Conservation (phyloP, 2,329 filamentous ascomycete species). For the Paraphaeosphaeria minitans region DNA sequence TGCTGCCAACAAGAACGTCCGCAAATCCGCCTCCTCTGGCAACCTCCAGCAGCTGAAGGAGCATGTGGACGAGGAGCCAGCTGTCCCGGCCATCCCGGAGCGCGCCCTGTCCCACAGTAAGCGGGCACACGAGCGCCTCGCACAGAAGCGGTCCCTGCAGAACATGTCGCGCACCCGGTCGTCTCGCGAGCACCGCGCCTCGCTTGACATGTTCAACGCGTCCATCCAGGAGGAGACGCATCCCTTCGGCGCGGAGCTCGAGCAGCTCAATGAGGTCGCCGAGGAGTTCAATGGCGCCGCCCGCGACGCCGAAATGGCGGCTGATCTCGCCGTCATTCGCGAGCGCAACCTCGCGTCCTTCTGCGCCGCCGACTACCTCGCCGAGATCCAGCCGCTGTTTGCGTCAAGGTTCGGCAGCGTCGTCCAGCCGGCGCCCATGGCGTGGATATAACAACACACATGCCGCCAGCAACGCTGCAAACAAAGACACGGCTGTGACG, state of each 20-base stretch:
- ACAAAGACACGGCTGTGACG: not conserved
- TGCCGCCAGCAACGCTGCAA: not conserved
- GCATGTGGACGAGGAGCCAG: slow-evolving; percentile 41
- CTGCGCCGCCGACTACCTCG: slow-evolving; percentile 80
- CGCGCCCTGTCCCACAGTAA: slow-evolving; percentile 89
- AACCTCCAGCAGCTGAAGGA: slow-evolving; percentile 37
- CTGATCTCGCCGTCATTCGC: slow-evolving; percentile 73
- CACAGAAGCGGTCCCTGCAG: slow-evolving; percentile 67
- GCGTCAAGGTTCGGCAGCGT: slow-evolving; percentile 26
- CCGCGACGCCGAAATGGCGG: slow-evolving; percentile 68
- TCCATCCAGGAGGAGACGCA: slow-evolving; percentile 55
- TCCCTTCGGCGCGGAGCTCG: slow-evolving; percentile 88
- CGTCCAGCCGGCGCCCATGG: slow-evolving; percentile 33
- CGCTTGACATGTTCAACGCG: slow-evolving; percentile 49
- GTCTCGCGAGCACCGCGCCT: slow-evolving; percentile 61
- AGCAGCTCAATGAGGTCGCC: slow-evolving; percentile 88
- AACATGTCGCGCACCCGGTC: slow-evolving; percentile 54
- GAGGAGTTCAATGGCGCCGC: slow-evolving; percentile 76
- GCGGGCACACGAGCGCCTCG: slow-evolving; percentile 77
- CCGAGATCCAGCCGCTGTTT: slow-evolving; percentile 72
- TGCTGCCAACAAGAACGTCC: slow-evolving; percentile 52
- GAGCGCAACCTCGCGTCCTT: slow-evolving; percentile 74
- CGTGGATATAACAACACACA: slow-evolving; percentile 38
- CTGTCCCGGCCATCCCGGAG: slow-evolving; percentile 72
- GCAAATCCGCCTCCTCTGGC: slow-evolving; percentile 47